These are phyloP conservation scores for Psilocybe cubensis DNA, from an alignment of 768 basidiomycete species.

Conservation along the genomic window DNA sequence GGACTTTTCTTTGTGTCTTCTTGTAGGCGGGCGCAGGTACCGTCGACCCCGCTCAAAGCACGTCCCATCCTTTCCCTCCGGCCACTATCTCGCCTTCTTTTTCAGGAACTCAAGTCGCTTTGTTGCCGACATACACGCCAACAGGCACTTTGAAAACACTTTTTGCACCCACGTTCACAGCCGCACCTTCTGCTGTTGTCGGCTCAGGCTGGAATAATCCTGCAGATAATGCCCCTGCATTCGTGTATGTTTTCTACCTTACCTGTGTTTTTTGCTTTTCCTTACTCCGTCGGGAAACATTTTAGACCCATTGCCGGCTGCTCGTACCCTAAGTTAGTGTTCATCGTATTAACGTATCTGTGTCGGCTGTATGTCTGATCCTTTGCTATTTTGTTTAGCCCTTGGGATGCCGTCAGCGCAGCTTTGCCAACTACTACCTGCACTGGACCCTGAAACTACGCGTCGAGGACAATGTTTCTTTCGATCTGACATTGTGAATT, in stretches of 20 bases:
- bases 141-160: constrained; percentile 69
- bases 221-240: constrained; percentile 61
- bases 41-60: constrained; percentile 54
- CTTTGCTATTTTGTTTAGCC: constrained; percentile 30
- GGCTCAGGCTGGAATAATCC: constrained; percentile 82
- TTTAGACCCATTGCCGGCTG: constrained; percentile 61
- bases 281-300: background rate
- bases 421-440: constrained; percentile 52
- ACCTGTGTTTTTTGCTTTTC: constrained; percentile 9
- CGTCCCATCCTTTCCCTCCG: constrained; percentile 67
- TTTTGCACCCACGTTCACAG: constrained; percentile 63
- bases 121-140: constrained; percentile 72
- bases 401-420: constrained; percentile 61
- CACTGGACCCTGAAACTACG: constrained; percentile 22
- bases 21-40: constrained; percentile 57
- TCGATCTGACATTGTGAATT: background rate
- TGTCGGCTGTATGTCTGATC: constrained; percentile 1
- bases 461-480: background rate
- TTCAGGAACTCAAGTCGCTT: constrained; percentile 53
- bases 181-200: constrained; percentile 51
- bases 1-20: constrained; percentile 4
- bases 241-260: constrained; percentile 42
- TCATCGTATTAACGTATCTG: background rate
- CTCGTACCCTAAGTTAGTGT: constrained; percentile 56
- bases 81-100: constrained; percentile 54